These are phyloP conservation scores for Scheffersomyces illinoinensis DNA, from an alignment of 1,139 yeast genomes.

Conservation along the genomic window DNA sequence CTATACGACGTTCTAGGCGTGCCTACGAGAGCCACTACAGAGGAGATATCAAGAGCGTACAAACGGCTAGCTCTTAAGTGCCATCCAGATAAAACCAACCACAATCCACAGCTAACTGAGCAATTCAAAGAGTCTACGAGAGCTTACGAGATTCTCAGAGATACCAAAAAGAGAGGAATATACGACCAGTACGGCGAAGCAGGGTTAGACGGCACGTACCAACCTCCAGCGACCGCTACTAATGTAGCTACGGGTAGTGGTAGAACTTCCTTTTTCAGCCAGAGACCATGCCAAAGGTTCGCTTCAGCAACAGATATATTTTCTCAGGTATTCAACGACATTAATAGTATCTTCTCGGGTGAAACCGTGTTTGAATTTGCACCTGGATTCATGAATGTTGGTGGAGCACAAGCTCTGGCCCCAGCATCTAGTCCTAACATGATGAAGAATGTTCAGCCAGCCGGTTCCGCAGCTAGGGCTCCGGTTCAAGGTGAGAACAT, in stretches of 20 bases:
- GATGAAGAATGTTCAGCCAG: conserved; percentile 15
- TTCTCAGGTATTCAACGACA: conserved; percentile 41
- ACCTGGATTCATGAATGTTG: not conserved
- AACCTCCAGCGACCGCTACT: conserved; percentile 2
- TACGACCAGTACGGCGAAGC: conserved; percentile 43
- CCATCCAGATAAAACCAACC: conserved; percentile 52
- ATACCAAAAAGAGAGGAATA: conserved; percentile 26
- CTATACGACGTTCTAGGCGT: conserved; percentile 42
- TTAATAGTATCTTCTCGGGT: conserved; percentile 30
- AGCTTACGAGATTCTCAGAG: conserved; percentile 45
- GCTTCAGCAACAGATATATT: conserved; percentile 31
- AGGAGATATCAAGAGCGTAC: conserved; percentile 43
- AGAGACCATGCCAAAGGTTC: conserved; percentile 2
- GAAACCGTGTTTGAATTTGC: conserved; percentile 2
- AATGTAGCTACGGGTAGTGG: not conserved
- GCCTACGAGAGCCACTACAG: conserved; percentile 33
- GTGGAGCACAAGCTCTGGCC: not conserved
- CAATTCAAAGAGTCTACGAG: conserved; percentile 44
- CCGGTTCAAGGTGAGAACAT: conserved; percentile 43
- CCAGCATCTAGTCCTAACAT: conserved; percentile 3
- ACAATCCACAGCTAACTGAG: conserved; percentile 44
- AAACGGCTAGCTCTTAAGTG: conserved; percentile 42
- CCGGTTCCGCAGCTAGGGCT: conserved; percentile 5
- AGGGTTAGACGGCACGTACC: conserved; percentile 36
- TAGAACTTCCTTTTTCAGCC: not conserved